phyloP scores from a whole-genome alignment of 257 asterid species.

The Striga asiatica region DNA sequence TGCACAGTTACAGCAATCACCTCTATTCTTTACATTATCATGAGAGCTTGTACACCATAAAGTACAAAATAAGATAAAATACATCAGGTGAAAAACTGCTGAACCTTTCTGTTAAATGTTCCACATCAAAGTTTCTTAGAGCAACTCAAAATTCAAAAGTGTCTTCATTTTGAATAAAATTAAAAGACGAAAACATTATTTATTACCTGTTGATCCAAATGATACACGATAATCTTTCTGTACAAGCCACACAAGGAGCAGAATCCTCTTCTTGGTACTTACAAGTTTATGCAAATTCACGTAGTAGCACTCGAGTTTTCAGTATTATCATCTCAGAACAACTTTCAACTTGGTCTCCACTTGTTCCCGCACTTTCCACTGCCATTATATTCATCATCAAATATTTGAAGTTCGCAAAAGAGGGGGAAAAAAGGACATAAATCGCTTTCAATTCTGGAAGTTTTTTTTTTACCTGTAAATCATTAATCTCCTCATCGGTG shows the following conservation, averaged over 20 bases:
- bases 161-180: not conserved
- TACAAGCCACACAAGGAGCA: not conserved
- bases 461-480: constrained; percentile 81
- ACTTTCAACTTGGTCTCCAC: constrained; percentile 75
- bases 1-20: no score
- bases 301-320: not conserved
- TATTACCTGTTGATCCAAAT: constrained; percentile 4
- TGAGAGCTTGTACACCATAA: no score
- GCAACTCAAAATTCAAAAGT: not conserved
- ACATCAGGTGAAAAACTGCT: not conserved
- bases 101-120: not conserved
- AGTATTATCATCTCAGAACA: constrained; percentile 50
- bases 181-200: not conserved
- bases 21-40: not conserved
- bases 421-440: not conserved
- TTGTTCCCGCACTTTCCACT: constrained; percentile 92
- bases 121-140: not conserved
- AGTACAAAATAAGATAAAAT: no score
- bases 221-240: not conserved
- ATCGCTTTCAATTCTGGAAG: not conserved
- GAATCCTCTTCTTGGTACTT: not conserved
- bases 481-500: constrained; percentile 89
- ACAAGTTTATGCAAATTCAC: not conserved
- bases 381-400: constrained; percentile 19
- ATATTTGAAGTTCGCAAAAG: not conserved